Evolutionary conservation across 139 green algal genomes (phyloP).

Genomic region (Chlorella sorokiniana): DNA sequence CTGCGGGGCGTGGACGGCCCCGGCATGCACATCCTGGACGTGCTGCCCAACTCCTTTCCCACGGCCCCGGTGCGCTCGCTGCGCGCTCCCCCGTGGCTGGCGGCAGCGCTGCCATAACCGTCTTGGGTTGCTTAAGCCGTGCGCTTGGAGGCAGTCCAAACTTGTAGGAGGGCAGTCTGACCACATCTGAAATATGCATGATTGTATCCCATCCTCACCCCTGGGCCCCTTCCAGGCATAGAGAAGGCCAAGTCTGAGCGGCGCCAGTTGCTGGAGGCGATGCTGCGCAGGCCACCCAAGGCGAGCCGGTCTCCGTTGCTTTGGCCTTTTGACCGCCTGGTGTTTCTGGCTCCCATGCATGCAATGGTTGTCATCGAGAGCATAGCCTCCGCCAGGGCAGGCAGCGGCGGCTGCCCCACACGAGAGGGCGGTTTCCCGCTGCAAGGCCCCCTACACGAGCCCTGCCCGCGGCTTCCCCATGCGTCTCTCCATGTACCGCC

Average conservation of each 20-base stretch:
- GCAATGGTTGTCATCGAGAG: too few species aligned
- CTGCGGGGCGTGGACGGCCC: slow-evolving; percentile 56
- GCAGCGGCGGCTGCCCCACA: too few species aligned
- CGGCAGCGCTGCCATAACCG: too few species aligned
- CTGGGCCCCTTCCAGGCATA: background rate
- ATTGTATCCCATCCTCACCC: too few species aligned
- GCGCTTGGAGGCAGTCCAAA: too few species aligned
- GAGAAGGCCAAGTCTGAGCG: background rate
- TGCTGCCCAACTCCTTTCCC: slow-evolving; percentile 39
- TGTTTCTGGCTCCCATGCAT: too few species aligned
- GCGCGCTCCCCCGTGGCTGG: background rate
- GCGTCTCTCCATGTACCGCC: background rate
- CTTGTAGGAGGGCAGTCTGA: too few species aligned
- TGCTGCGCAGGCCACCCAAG: background rate
- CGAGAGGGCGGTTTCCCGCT: too few species aligned
- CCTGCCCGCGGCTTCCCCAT: background rate
- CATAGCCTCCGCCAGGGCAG: too few species aligned
- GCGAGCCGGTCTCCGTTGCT: too few species aligned
- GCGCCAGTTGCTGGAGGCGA: background rate
- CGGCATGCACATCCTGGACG: slow-evolving; percentile 49
- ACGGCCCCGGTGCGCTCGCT: background rate
- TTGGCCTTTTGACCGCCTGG: too few species aligned
- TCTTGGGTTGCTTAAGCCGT: background rate
- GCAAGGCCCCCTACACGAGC: background rate
- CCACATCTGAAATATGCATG: too few species aligned